These are phyloP conservation scores for Aspergillus sp. DNA, from an alignment of 2,329 filamentous ascomycete genomes.

Conservation along the genomic window DNA sequence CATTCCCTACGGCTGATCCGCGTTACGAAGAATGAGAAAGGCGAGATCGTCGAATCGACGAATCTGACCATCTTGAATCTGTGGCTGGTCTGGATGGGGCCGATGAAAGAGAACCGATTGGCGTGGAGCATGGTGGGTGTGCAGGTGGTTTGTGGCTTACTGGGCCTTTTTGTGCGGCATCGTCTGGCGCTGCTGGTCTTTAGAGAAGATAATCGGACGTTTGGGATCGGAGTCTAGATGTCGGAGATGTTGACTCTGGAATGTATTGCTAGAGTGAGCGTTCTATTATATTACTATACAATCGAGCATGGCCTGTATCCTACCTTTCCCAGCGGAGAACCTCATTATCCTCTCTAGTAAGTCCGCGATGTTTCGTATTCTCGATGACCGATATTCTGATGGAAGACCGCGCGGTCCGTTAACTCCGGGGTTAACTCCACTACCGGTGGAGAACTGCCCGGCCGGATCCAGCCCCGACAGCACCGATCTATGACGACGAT, in stretches of 20 bases:
- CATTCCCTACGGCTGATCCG: constrained; percentile 66
- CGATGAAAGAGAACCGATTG: constrained; percentile 81
- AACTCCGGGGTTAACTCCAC: background rate
- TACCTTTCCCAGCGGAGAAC: too few species aligned
- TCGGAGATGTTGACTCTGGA: background rate
- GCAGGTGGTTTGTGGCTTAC: constrained; percentile 72
- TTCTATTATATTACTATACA: background rate
- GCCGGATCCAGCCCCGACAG: background rate
- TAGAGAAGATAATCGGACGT: constrained; percentile 72
- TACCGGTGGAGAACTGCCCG: background rate
- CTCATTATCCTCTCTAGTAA: too few species aligned
- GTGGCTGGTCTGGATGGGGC: constrained; percentile 94
- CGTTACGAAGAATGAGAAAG: constrained; percentile 65
- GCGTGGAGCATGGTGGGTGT: constrained; percentile 76
- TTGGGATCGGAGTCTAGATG: constrained; percentile 17
- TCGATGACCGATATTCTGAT: too few species aligned
- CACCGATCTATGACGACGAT: background rate
- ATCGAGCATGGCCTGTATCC: background rate
- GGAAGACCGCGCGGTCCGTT: background rate
- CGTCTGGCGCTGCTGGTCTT: constrained; percentile 84
- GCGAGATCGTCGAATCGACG: constrained; percentile 72
- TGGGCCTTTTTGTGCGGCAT: constrained; percentile 83
- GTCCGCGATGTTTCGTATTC: too few species aligned
- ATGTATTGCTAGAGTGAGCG: background rate
- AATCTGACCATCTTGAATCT: constrained; percentile 95